Evolutionary conservation across 2,329 filamentous ascomycete genomes (phyloP).

Genomic region (Colletotrichum trifolii): DNA sequence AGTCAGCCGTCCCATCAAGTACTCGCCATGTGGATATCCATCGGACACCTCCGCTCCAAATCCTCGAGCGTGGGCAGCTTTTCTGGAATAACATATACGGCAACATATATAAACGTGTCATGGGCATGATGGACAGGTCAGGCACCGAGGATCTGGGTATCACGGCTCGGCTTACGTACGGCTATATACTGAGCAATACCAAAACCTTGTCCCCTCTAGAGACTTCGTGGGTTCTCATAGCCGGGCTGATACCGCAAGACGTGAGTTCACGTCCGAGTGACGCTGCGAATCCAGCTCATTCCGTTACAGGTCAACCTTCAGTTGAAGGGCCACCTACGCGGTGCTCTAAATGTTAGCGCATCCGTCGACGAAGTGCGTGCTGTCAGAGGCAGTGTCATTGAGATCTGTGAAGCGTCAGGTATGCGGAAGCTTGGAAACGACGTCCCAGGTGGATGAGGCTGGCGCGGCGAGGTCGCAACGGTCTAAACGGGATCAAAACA

Average conservation of each 20-base stretch:
- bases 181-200: constrained; percentile 60
- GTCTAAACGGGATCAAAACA: constrained; percentile 41
- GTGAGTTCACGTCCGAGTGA: constrained; percentile 44
- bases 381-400: constrained; percentile 57
- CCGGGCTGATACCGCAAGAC: constrained; percentile 62
- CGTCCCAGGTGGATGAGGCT: constrained; percentile 55
- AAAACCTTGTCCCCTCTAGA: constrained; percentile 57
- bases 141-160: constrained; percentile 63
- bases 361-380: constrained; percentile 60
- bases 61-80: constrained; percentile 55
- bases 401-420: constrained; percentile 58
- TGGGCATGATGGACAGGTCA: constrained; percentile 59
- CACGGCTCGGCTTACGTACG: constrained; percentile 60
- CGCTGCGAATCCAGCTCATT: constrained; percentile 18
- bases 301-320: constrained; percentile 59
- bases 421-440: constrained; percentile 53
- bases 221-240: constrained; percentile 63
- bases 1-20: constrained; percentile 51
- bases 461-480: constrained; percentile 56
- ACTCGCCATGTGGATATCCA: constrained; percentile 52
- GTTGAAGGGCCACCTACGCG: constrained; percentile 63
- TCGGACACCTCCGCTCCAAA: constrained; percentile 44
- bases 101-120: constrained; percentile 58
- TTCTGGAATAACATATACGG: constrained; percentile 63
- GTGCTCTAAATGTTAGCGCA: constrained; percentile 61